Evolutionary conservation across 192 early-diverging fungal genomes (phyloP).

Genomic region (Coemansia sp.): DNA sequence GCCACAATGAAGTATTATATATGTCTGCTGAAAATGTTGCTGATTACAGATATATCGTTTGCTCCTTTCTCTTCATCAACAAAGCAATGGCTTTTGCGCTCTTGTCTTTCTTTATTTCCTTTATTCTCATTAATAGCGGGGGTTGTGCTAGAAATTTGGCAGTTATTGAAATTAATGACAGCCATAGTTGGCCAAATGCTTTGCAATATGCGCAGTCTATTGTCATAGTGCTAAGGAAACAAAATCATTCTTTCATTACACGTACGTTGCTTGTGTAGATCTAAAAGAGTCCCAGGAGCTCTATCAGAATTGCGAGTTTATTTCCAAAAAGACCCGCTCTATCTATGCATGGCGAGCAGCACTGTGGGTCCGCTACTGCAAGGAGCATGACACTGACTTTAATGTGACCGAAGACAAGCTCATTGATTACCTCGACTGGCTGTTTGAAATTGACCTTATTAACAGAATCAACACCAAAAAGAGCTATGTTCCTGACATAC

Average conservation of each 20-base stretch:
- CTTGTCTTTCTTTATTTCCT: background rate
- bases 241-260: background rate
- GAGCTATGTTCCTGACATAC: constrained; percentile 52
- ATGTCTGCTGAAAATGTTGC: background rate
- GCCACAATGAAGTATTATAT: background rate
- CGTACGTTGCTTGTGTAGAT: constrained; percentile 23
- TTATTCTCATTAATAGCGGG: background rate
- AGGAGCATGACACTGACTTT: constrained; percentile 34
- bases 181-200: background rate
- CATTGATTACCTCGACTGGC: constrained; percentile 51
- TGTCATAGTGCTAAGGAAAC: background rate
- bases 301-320: constrained; percentile 48
- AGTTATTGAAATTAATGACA: background rate
- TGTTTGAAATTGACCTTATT: constrained; percentile 51
- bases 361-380: constrained; percentile 54
- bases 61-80: background rate
- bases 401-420: constrained; percentile 50
- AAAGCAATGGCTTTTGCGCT: background rate
- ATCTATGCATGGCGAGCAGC: constrained; percentile 54
- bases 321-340: constrained; percentile 55
- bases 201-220: background rate
- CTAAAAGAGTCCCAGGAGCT: constrained; percentile 55
- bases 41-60: background rate
- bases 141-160: background rate
- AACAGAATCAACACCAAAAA: constrained; percentile 58